Conservation (phyloP, 1,284 basidiomycete species). For the Moesziomyces sp. region DNA sequence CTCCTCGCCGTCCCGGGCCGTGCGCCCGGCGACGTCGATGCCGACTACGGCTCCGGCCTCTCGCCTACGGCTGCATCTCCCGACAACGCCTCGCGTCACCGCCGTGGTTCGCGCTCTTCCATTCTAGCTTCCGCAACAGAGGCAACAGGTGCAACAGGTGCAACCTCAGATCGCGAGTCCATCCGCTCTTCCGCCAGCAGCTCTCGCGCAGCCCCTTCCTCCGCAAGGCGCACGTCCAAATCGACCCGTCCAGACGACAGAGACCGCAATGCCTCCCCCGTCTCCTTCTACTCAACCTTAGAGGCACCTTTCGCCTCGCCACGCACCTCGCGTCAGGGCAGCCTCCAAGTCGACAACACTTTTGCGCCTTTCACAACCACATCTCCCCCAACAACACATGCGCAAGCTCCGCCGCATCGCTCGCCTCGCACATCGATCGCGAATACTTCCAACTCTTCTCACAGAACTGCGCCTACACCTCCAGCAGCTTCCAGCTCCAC, state of each 20-base stretch:
- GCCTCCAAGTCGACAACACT: slow-evolving; percentile 12
- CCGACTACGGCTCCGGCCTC: slow-evolving; percentile 7
- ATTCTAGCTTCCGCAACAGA: slow-evolving; percentile 41
- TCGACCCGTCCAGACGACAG: slow-evolving; percentile 14
- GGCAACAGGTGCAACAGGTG: slow-evolving; percentile 1
- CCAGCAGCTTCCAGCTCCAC: not conserved
- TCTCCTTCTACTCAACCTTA: slow-evolving; percentile 38
- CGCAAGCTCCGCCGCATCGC: slow-evolving; percentile 1
- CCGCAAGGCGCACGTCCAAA: slow-evolving; percentile 16
- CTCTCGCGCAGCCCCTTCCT: slow-evolving; percentile 21
- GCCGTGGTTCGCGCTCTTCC: slow-evolving; percentile 43
- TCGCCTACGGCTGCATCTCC: slow-evolving; percentile 12
- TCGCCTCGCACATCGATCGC: not conserved
- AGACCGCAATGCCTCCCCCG: slow-evolving; percentile 27
- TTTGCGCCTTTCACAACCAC: not conserved
- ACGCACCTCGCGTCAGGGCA: slow-evolving; percentile 22
- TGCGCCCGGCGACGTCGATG: slow-evolving; percentile 11
- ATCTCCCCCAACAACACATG: slow-evolving; percentile 1
- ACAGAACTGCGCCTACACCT: not conserved
- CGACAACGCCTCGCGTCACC: slow-evolving; percentile 12
- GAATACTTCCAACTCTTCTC: not conserved
- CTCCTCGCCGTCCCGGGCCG: slow-evolving; percentile 30
- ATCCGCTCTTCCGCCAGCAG: slow-evolving; percentile 33
- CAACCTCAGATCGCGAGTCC: slow-evolving; percentile 24
- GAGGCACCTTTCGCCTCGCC: slow-evolving; percentile 24